Base-by-base conservation (phyloP, 441 rosid species). In the Adansonia gregorii region DNA sequence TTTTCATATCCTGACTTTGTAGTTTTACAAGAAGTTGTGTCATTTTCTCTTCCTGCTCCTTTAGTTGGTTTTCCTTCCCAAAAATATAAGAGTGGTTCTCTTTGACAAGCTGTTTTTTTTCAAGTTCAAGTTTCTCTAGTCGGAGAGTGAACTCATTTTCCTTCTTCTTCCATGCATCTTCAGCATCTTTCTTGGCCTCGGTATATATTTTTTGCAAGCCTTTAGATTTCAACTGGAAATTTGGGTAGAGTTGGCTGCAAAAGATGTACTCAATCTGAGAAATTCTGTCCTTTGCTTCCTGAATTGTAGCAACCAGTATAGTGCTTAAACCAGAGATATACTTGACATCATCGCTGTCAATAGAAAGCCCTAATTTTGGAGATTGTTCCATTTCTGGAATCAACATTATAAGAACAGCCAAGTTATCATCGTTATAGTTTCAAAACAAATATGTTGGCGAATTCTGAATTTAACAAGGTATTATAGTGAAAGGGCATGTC, bases 201-300 rank as follows among this genome's bases (percentile, higher is more conserved):
- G 86, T 63, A 76, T 81, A 88, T 68, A 89, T 79, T 10, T 86
- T 87, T 75, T 85, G 88, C 59, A 90, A 79, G 76, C 81, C 79
- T 87, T 83, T 89, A 61, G 87, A 81, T 72, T 80, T 92, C 10
- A 89, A 80, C 79, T 88, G 94, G 75, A 93, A 87, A 55, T 83
- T 85, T 22, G 96, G 97, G 84, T 84, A 96, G 17, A 96, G 86
- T 88, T 94, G 98, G 78, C 88, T 86, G 84, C 98, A 94, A 79
- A 93, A 96, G 10, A 96, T 88, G 78, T 90, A 89, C 82, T 94
- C 99, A 27, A 96, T 93, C 87, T 94, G 98, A 54, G 97, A 89
- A 70, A 96, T 92, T 75, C 89, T 82, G 66, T 93, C 99, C 75
- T 92, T 96, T 0, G 98, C 93, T 86, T 96, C 98, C 78, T 96